A percentile compares a stretch with the other conserved stretches of the same genome.
Evolutionary conservation across 2,329 filamentous ascomycete species (phyloP).

Genomic region (Pseudogymnoascus sp.): DNA sequence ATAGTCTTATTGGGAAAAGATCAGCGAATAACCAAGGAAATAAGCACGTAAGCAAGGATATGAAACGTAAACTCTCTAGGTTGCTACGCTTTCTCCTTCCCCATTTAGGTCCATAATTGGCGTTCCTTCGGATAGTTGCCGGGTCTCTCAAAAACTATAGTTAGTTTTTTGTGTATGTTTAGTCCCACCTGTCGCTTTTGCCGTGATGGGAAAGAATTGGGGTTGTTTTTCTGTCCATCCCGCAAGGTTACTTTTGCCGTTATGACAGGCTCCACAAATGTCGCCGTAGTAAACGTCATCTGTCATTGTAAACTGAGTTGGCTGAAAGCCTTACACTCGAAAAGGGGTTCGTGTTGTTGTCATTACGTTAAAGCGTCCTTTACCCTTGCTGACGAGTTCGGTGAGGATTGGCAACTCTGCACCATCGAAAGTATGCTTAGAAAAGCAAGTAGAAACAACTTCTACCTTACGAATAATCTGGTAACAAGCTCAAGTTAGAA

Average conservation of each 20-base stretch:
- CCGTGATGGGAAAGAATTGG: neutral
- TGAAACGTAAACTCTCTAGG: neutral
- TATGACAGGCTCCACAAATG: neutral
- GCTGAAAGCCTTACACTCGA: neutral
- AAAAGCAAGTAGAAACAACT: neutral
- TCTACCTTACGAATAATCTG: neutral
- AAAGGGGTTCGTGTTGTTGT: neutral
- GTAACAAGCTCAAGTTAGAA: neutral
- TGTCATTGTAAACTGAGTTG: neutral
- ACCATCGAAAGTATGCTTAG: neutral
- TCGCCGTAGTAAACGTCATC: neutral
- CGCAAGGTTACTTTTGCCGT: neutral
- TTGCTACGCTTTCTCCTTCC: neutral
- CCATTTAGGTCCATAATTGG: neutral
- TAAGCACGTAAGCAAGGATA: neutral
- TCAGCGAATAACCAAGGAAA: neutral
- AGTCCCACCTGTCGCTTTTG: neutral
- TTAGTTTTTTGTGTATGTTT: neutral
- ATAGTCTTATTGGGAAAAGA: neutral
- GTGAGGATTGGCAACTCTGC: neutral
- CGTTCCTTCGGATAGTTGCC: neutral
- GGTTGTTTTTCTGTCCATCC: too few relatives aligned
- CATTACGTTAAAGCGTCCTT: neutral
- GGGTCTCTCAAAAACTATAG: neutral
- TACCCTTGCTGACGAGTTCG: neutral